Percentiles rank a stretch among this genome's conserved stretches.
Conservation (phyloP, 371 early-diverging fungal genomes). For the Haplosporangium sp. region DNA sequence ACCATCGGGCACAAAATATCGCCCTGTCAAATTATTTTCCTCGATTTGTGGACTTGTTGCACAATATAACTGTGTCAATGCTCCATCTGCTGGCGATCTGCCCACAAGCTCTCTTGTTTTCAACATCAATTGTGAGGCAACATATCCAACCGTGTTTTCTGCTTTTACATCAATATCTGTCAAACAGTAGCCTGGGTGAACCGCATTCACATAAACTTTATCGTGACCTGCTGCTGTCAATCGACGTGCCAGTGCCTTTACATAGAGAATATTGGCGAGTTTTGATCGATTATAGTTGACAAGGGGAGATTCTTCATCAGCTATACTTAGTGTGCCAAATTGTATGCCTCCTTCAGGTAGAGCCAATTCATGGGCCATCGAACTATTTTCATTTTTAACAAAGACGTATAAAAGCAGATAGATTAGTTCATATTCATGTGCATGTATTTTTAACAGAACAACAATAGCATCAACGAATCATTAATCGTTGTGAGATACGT, state of each 20-base stretch:
- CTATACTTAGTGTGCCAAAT: conserved; percentile 55
- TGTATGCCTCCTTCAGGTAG: conserved; percentile 53
- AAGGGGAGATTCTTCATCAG: conserved; percentile 42
- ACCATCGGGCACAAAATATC: conserved; percentile 49
- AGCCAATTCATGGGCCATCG: conserved; percentile 28
- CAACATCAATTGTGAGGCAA: conserved; percentile 22
- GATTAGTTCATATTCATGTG: conserved; percentile 1
- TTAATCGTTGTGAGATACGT: no score
- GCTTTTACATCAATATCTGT: conserved; percentile 31
- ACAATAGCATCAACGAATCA: neutral
- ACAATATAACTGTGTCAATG: conserved; percentile 71
- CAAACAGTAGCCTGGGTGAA: conserved; percentile 53
- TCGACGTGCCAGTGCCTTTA: conserved; percentile 63
- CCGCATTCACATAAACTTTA: conserved; percentile 67
- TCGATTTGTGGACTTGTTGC: conserved; percentile 75
- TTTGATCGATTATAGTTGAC: conserved; percentile 72
- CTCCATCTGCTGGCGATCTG: conserved; percentile 59
- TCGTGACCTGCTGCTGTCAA: conserved; percentile 50
- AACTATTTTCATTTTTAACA: conserved; percentile 7
- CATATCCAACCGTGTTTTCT: conserved; percentile 10
- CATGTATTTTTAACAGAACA: neutral
- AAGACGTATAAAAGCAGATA: no score
- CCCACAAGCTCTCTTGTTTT: conserved; percentile 14
- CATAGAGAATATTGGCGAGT: conserved; percentile 76
- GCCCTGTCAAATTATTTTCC: conserved; percentile 28